These are phyloP conservation scores for Striga hermonthica DNA, from an alignment of 305 asterid genomes.

Conservation along the genomic window DNA sequence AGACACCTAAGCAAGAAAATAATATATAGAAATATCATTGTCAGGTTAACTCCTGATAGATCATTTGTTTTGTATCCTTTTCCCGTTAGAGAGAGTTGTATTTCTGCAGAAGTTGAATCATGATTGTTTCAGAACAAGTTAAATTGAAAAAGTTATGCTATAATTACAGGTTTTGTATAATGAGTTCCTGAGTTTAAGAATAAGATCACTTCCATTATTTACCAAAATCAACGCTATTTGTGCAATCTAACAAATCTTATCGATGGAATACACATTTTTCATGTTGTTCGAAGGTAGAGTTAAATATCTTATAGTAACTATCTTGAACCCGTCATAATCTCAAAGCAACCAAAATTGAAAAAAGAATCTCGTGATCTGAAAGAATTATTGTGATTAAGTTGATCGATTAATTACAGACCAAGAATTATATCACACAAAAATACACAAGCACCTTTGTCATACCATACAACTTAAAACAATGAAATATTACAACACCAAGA, in stretches of 20 bases:
- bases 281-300: background rate
- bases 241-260: background rate
- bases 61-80: too few relatives aligned
- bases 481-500: background rate
- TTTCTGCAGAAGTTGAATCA: too few relatives aligned
- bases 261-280: constrained; percentile 8
- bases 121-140: too few relatives aligned
- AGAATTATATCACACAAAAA: too few relatives aligned
- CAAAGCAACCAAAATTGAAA: background rate
- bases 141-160: too few relatives aligned
- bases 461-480: background rate
- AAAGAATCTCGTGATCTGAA: background rate
- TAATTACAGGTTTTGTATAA: background rate
- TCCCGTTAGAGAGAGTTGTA: too few relatives aligned
- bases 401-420: too few relatives aligned
- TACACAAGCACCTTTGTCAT: background rate
- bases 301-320: background rate
- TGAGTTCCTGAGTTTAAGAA: background rate
- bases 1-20: too few relatives aligned
- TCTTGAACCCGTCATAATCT: background rate
- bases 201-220: background rate
- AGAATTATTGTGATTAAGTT: too few relatives aligned
- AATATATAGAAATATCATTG: too few relatives aligned
- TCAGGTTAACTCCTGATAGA: too few relatives aligned
- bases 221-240: background rate